These are phyloP conservation scores for Colletotrichum magnum DNA, from an alignment of 2,329 filamentous ascomycete species.

Conservation along the genomic window DNA sequence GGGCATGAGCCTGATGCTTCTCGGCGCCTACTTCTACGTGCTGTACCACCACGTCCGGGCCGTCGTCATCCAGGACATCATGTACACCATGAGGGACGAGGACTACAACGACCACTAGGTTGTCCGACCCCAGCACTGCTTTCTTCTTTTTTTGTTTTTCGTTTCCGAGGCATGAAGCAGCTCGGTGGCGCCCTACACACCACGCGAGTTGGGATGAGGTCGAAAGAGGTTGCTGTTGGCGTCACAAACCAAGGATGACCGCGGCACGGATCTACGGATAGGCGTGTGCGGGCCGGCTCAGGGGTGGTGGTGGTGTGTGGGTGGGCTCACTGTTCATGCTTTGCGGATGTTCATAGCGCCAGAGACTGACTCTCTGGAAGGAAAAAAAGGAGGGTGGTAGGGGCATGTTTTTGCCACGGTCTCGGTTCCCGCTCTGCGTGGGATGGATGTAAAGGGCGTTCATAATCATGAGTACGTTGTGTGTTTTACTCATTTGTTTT, in stretches of 20 bases:
- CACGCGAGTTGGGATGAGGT: neutral
- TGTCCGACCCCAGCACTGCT: no score
- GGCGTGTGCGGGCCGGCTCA: conserved; percentile 9
- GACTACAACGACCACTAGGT: conserved; percentile 49
- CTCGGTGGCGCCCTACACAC: no score
- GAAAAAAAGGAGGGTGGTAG: neutral
- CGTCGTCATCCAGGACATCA: conserved; percentile 66
- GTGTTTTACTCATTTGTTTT: neutral
- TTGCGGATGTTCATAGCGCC: conserved; percentile 33
- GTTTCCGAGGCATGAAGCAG: no score
- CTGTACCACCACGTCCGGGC: conserved; percentile 61
- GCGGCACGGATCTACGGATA: conserved; percentile 24
- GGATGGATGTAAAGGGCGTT: conserved; percentile 22
- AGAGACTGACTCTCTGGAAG: conserved; percentile 17
- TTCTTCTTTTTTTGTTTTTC: no score
- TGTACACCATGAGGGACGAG: conserved; percentile 69
- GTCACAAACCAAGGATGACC: conserved; percentile 18
- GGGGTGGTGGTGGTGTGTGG: conserved; percentile 24
- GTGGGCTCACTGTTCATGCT: conserved; percentile 36
- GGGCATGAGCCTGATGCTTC: conserved; percentile 64
- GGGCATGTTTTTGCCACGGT: conserved; percentile 11
- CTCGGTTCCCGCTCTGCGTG: conserved; percentile 19
- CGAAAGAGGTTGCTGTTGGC: neutral
- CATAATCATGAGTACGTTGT: conserved; percentile 17
- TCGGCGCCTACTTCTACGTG: conserved; percentile 59